Evolutionary conservation across 257 asterid genomes (phyloP), one percentile per base, ranked within the genome.

Genomic region (Nicotiana sylvestris): DNA sequence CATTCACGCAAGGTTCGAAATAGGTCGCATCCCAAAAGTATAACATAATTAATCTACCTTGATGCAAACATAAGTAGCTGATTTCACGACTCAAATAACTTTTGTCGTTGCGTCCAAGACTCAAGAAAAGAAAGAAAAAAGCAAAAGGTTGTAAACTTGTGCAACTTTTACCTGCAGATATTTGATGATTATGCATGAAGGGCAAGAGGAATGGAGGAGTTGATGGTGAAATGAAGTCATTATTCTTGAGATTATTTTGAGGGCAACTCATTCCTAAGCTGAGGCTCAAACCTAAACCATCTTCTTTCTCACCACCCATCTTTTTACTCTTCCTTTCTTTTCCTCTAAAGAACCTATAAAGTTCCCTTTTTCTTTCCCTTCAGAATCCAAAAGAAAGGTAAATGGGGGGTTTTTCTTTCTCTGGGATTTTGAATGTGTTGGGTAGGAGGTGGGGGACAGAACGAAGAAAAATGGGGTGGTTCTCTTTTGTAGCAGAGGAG

Each of bases 401-500:
- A 62, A 76, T 16, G 69, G 33, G 16, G 81, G 5, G 5, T 35
- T 82, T 39, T 55, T 46, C 55, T 70, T 61, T 8, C 77, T 80
- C 64, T 82, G 35, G 66, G 83, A 60, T 83, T 37, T 12, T 29
- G 55, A 65, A 39, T 9, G 61, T 29, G 2, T 49, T 5, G 80
- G 65, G 6, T 76, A 15, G 84, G 25, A 29, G 39, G 66, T 69
- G 84, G 90, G 95, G 89, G 96, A 90, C 97, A 93, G 91, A 89
- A 92, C 64, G 97, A 91, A 89, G 91, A 90, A 92, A 91, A 85
- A 86, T 83, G 91, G 92, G 89, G 55, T 87, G 91, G 87, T 88
- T 89, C 84, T 83, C 88, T 85, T 85, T 83, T 85, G 83, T 81
- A 85, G 91, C 89, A 90, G 91, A 80, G 84, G 84, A 77, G 91